A percentile compares a stretch with the other conserved stretches of the same genome.
These are phyloP conservation scores for Phenoliferia sp. DNA, from an alignment of 1,284 basidiomycete species.

Conservation along the genomic window DNA sequence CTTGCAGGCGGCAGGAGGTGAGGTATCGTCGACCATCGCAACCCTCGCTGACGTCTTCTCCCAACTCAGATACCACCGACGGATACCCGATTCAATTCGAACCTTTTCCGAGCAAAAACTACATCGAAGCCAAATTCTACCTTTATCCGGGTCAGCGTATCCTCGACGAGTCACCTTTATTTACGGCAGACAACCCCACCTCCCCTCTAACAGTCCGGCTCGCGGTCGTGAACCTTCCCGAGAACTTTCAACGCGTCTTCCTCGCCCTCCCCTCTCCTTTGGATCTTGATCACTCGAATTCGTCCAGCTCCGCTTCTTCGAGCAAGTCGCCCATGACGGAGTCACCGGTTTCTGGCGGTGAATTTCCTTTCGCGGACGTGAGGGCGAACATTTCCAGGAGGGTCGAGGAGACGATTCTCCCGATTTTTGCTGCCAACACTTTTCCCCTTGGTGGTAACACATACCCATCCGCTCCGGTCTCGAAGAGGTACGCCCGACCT, in stretches of 20 bases:
- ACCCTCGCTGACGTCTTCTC: neutral
- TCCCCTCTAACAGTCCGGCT: neutral
- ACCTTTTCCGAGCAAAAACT: neutral
- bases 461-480: neutral
- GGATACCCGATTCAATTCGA: neutral
- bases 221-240: neutral
- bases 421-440: neutral
- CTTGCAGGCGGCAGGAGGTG: neutral
- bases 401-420: neutral
- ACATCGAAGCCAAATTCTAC: neutral
- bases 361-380: neutral
- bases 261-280: neutral
- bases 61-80: neutral
- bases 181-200: neutral
- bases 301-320: neutral
- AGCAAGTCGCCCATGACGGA: neutral
- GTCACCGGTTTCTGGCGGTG: neutral
- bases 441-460: neutral
- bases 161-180: neutral
- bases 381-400: neutral
- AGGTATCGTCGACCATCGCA: neutral
- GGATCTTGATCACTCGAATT: neutral
- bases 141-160: neutral
- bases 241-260: neutral
- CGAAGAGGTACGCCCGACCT: neutral